Conservation (phyloP, 371 early-diverging fungal genomes). For the Mucor racemosus region DNA sequence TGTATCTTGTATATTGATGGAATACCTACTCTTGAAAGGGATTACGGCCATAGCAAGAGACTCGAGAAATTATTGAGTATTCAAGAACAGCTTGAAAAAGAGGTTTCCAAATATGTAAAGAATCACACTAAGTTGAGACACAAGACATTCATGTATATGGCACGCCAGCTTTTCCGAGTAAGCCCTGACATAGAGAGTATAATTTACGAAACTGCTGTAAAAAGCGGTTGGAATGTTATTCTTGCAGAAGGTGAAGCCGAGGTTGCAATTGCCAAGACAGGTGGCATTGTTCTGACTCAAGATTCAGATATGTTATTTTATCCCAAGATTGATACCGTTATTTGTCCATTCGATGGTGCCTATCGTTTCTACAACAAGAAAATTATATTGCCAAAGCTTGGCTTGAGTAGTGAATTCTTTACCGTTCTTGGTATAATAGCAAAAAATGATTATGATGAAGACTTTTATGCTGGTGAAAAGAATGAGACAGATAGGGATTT, state of each 20-base stretch:
- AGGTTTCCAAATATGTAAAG: not conserved
- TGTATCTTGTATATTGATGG: slow-evolving; percentile 6
- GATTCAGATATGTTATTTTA: slow-evolving; percentile 11
- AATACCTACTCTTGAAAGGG: not conserved
- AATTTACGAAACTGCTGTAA: not conserved
- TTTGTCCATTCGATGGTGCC: not conserved
- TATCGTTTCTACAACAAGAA: not conserved
- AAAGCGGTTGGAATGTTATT: not conserved
- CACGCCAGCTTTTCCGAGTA: not conserved
- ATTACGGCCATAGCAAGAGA: not conserved
- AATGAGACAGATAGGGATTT: not conserved
- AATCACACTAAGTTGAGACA: not conserved
- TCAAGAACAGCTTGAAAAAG: not conserved
- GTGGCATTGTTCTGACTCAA: not conserved
- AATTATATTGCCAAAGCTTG: not conserved
- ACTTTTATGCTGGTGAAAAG: not conserved
- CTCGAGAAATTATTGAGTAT: not conserved
- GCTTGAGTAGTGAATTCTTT: not conserved
- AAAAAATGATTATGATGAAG: not conserved
- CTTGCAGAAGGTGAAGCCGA: slow-evolving; percentile 4
- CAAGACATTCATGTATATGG: not conserved
- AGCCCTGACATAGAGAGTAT: not conserved
- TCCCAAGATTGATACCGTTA: slow-evolving; percentile 1
- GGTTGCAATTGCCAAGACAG: not conserved
- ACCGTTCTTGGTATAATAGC: not conserved